Evolutionary conservation across 1,284 basidiomycete genomes (phyloP).

Genomic region (Wallemia ichthyophaga): DNA sequence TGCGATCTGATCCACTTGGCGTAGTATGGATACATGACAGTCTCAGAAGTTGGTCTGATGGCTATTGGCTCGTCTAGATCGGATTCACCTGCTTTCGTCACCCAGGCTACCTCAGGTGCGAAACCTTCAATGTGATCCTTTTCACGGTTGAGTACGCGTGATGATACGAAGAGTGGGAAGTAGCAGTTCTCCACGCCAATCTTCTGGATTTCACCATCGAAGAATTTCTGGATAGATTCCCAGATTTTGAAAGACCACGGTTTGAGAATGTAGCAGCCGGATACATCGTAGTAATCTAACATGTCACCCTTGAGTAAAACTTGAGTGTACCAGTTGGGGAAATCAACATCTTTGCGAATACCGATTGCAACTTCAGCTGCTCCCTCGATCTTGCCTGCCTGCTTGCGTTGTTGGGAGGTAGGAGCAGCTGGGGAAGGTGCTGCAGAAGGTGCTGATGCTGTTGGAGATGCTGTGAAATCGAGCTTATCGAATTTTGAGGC

Average conservation of each 20-base stretch:
- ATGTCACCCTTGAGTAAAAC: constrained; percentile 96
- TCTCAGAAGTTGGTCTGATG: constrained; percentile 91
- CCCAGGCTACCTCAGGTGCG: constrained; percentile 97
- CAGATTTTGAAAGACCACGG: constrained; percentile 94
- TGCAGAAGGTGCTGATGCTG: constrained; percentile 4
- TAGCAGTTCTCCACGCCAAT: constrained; percentile 91
- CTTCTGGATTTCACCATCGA: constrained; percentile 69
- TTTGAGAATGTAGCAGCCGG: constrained; percentile 92
- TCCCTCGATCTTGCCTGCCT: constrained; percentile 40
- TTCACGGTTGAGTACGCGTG: constrained; percentile 74
- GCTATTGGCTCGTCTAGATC: constrained; percentile 93
- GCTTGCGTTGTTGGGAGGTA: constrained; percentile 10
- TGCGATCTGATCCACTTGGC: constrained; percentile 96
- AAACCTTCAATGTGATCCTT: constrained; percentile 99
- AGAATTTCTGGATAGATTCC: constrained; percentile 89
- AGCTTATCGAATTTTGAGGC: not conserved
- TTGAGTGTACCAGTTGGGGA: constrained; percentile 76
- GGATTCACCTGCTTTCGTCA: constrained; percentile 70
- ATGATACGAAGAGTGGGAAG: constrained; percentile 96
- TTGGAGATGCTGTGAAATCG: not conserved
- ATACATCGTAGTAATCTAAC: constrained; percentile 97
- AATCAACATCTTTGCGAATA: constrained; percentile 81
- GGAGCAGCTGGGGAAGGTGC: not conserved
- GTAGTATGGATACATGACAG: constrained; percentile 93
- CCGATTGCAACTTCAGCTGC: constrained; percentile 72